Base-by-base conservation (phyloP, 176 grass and related monocot genomes). In the Oryza coarctata region DNA sequence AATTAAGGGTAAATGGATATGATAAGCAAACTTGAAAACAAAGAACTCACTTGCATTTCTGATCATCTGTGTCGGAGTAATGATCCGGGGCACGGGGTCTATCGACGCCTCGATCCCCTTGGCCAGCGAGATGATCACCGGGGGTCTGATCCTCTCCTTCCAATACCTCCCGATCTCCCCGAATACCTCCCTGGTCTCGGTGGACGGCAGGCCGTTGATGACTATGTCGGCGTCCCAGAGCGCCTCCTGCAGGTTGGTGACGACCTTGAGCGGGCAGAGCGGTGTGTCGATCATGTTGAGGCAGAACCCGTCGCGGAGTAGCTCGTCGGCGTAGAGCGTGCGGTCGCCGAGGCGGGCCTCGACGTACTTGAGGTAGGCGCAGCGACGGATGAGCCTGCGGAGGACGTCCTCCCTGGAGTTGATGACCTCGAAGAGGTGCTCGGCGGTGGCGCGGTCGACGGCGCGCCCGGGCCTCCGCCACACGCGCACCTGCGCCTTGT, bases 261-360 rank as follows among this genome's bases (percentile, higher is more conserved):
- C 95, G 20, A 98, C 95, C 90, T 98, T 98, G 83, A 98, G 83
- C 61, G 90, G 95, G 73, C 90, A 98, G 72, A 98, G 87, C 12
- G 95, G 95, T 12, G 95, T 98, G 84, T 98, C 92, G 35, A 94
- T 85, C 95, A 98, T 98, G 87, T 98, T 98, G 80, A 98, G 84
- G 79, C 95, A 98, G 80, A 98, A 93, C 0, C 95, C 95, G 63
- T 98, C 95, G 74, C 88, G 89, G 63, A 98, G 71, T 20, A 98
- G 94, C 88, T 98, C 95, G 74, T 98, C 95, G 36, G 95, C 95
- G 44, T 84, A 81, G 43, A 98, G 83, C 66, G 88, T 92, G 71
- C 95, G 95, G 57, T 94, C 92, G n/a, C 95, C 95, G 71, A 98
- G 88, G 5, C 95, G 63, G 6, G 82, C 92, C 84, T 98, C 95